Evolutionary conservation across 2,329 filamentous ascomycete genomes (phyloP).

Genomic region (Chrysoporthe puriensis): DNA sequence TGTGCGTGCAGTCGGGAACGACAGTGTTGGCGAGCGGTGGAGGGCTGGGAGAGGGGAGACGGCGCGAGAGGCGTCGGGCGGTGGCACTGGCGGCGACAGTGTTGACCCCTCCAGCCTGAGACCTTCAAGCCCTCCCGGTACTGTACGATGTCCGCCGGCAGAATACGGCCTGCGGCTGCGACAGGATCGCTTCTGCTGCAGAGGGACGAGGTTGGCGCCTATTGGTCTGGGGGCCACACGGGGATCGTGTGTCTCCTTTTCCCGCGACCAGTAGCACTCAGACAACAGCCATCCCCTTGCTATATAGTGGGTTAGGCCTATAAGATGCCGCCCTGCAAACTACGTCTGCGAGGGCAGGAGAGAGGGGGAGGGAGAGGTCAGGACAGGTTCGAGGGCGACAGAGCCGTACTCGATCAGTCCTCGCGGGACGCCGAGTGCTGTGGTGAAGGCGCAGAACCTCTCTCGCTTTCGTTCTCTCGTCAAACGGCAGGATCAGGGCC

Average conservation of each 20-base stretch:
- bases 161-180: neutral
- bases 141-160: neutral
- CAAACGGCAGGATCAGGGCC: no score
- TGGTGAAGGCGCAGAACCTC: no score
- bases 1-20: neutral
- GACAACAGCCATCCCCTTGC: slow-evolving; percentile 11
- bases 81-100: neutral
- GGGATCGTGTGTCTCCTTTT: slow-evolving; percentile 8
- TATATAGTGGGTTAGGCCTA: neutral
- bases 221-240: slow-evolving; percentile 18
- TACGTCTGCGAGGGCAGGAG: neutral
- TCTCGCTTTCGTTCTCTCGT: no score
- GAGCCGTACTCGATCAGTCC: neutral
- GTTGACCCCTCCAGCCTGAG: neutral
- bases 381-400: neutral
- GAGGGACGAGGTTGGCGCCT: slow-evolving; percentile 8
- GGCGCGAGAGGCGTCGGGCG: neutral
- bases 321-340: neutral
- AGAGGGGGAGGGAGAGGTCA: neutral
- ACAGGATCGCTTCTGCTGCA: slow-evolving; percentile 5
- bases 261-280: slow-evolving; percentile 15
- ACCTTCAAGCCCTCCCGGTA: neutral
- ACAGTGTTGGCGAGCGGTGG: neutral
- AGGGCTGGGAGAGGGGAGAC: neutral
- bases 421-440: neutral